Percentiles rank a stretch among this genome's conserved stretches.
phyloP scores from a whole-genome alignment of 2,329 filamentous ascomycete species.

The Raffaelea ambrosiae region DNA sequence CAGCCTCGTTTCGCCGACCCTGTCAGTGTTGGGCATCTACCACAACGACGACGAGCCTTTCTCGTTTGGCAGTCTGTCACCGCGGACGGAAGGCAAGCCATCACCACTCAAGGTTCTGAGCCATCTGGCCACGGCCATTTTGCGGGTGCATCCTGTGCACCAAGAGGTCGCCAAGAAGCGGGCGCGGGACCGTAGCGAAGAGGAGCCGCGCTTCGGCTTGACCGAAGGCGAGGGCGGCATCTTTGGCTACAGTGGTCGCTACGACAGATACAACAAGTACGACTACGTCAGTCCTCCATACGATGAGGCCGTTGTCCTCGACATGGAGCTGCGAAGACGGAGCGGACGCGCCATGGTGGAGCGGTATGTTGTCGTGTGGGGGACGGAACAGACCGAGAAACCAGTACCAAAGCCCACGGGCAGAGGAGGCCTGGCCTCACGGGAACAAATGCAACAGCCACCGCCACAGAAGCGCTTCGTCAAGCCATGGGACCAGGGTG shows the following conservation, averaged over 20 bases:
- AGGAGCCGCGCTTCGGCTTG: conserved; percentile 71
- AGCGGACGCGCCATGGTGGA: conserved; percentile 73
- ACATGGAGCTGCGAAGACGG: conserved; percentile 79
- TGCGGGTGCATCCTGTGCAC: conserved; percentile 62
- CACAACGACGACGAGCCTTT: conserved; percentile 60
- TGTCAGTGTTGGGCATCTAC: conserved; percentile 71
- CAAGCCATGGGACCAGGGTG: conserved; percentile 7
- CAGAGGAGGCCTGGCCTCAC: background rate
- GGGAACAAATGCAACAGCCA: background rate
- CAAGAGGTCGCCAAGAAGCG: conserved; percentile 67
- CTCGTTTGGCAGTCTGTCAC: conserved; percentile 17
- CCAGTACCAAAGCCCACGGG: conserved; percentile 11
- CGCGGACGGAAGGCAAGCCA: conserved; percentile 50
- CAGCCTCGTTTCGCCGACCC: conserved; percentile 53
- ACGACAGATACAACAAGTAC: conserved; percentile 14
- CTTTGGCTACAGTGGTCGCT: conserved; percentile 46
- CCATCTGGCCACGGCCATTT: conserved; percentile 82
- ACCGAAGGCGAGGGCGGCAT: conserved; percentile 73
- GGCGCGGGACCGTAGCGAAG: conserved; percentile 67
- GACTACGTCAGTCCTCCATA: conserved; percentile 11
- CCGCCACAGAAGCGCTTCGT: background rate
- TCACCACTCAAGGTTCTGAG: conserved; percentile 62
- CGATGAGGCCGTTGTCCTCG: conserved; percentile 56
- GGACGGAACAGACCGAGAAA: background rate
- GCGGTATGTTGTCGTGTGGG: conserved; percentile 42